These are phyloP conservation scores for Nymphaea thermarum DNA, from an alignment of 164 flowering plant species.

Conservation along the genomic window DNA sequence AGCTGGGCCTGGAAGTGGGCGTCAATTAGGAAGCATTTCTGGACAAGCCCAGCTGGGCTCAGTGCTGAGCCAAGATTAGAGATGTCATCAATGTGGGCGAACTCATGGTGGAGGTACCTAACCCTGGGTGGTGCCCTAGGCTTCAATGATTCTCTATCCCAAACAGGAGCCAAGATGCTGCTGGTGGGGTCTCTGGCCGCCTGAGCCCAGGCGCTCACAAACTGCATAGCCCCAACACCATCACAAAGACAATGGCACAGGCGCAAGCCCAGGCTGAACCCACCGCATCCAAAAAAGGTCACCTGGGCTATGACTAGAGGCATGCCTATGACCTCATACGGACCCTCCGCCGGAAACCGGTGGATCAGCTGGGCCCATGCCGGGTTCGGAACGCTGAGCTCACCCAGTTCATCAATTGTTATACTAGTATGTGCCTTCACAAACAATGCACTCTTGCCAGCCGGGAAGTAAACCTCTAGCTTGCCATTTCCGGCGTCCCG, in stretches of 20 bases:
- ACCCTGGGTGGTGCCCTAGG: conserved; percentile 59
- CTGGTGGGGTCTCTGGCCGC: conserved; percentile 37
- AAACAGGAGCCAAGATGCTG: conserved; percentile 44
- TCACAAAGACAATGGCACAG: conserved; percentile 84
- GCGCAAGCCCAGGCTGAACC: conserved; percentile 74
- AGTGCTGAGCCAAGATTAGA: conserved; percentile 41
- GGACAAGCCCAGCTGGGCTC: conserved; percentile 40
- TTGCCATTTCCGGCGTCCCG: conserved; percentile 54
- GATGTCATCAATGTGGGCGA: conserved; percentile 40
- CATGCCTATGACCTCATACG: conserved; percentile 60
- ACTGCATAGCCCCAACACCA: conserved; percentile 93
- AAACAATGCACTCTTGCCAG: conserved; percentile 50
- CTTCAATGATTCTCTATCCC: conserved; percentile 53
- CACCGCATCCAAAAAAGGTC: conserved; percentile 64
- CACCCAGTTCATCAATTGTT: conserved; percentile 42
- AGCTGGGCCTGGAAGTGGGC: conserved; percentile 34
- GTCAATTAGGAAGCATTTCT: conserved; percentile 49
- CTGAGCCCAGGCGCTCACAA: conserved; percentile 65
- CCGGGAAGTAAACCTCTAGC: conserved; percentile 59
- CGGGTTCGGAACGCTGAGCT: conserved; percentile 65
- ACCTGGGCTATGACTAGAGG: conserved; percentile 77
- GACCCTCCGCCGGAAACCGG: conserved; percentile 45
- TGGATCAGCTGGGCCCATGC: conserved; percentile 58
- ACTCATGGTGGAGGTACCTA: conserved; percentile 51
- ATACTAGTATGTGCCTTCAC: conserved; percentile 47